These are phyloP conservation scores for Colletotrichum godetiae DNA, from an alignment of 2,329 filamentous ascomycete species.

Conservation along the genomic window DNA sequence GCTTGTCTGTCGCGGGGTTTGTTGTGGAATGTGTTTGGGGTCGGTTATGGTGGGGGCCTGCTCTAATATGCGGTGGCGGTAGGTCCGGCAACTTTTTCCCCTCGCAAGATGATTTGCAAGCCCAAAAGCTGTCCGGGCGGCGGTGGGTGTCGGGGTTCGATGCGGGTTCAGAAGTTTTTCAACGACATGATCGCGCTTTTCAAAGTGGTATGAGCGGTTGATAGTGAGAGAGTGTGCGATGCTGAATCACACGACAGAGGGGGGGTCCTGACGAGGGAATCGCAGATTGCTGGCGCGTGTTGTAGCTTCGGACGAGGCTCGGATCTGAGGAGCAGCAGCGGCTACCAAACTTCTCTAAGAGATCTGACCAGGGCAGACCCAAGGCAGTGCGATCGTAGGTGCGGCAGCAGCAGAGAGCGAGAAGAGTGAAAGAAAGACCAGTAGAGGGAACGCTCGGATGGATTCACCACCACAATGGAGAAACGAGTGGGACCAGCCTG, in stretches of 20 bases:
- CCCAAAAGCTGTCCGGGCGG: constrained; percentile 16
- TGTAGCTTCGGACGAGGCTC: constrained; percentile 17
- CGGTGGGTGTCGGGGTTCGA: constrained; percentile 13
- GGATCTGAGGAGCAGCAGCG: background rate
- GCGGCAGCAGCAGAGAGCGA: constrained; percentile 12
- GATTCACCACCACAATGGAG: constrained; percentile 28
- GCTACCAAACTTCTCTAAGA: constrained; percentile 24
- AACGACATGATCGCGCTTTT: constrained; percentile 36
- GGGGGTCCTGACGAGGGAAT: constrained; percentile 3
- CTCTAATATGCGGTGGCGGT: constrained; percentile 23
- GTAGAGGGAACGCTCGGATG: constrained; percentile 31
- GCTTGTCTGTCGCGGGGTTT: constrained; percentile 18
- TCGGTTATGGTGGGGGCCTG: constrained; percentile 16
- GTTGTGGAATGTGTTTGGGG: constrained; percentile 18
- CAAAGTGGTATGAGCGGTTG: constrained; percentile 11
- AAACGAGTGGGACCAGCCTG: constrained; percentile 35
- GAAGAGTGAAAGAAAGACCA: background rate
- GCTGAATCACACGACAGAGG: constrained; percentile 2
- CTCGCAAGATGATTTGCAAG: constrained; percentile 20
- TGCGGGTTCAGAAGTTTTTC: constrained; percentile 33
- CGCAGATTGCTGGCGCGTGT: constrained; percentile 6
- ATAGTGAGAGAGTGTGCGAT: background rate
- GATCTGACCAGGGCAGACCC: constrained; percentile 8
- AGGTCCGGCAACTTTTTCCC: constrained; percentile 27
- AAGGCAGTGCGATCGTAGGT: constrained; percentile 23